Base-by-base conservation (phyloP, 1,284 basidiomycete species). In the Moesziomyces parantarcticus region DNA sequence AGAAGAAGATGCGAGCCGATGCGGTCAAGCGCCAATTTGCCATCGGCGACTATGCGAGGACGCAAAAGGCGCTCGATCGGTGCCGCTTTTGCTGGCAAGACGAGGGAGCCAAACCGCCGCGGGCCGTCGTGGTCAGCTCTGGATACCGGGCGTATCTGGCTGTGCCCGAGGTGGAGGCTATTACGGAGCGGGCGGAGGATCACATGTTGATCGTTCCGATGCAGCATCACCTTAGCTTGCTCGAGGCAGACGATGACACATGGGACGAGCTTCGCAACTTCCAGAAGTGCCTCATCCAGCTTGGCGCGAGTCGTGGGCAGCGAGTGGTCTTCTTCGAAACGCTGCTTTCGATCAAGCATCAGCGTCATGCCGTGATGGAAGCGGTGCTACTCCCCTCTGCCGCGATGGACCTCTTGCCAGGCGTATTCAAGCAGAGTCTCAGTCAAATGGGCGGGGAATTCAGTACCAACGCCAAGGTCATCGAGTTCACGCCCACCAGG, bases 21-120 rank as follows among this genome's bases (percentile, higher is more conserved):
- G 93, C 92, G 23, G 92, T 97, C 90, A 99, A 96, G 85, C 89
- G 96, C 39, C 92, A 94, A 74, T 99, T 98, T 84, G 97, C 97
- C 16, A 93, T 99, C 78, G 47, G 56, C 94, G 96, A 99, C 84
- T 99, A 94, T 85, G 95, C 94, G 59, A 89, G 90, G 48, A 99
- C 97, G 0, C 93, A 97, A 86, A 92, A 92, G 80, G 95, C 90
- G 1, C 84, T 99, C 46, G 90, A 96, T 76, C 61, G 88, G 5
- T 99, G 96, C 85, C 89, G 88, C n/a, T 84, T 78, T 60, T 85
- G 84, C 58, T 85, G 79, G 74, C 80, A 82, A 51, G 81, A 85
- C 40, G 80, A 84, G 41, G 84, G 84, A 5, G 55, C 54, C 2
- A 89, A 89, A 0, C 89, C 89, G 21, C 94, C 94, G 0, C 91